Evolutionary conservation across 169 alveolate species (phyloP).

Genomic region (Condylostoma magnum): DNA sequence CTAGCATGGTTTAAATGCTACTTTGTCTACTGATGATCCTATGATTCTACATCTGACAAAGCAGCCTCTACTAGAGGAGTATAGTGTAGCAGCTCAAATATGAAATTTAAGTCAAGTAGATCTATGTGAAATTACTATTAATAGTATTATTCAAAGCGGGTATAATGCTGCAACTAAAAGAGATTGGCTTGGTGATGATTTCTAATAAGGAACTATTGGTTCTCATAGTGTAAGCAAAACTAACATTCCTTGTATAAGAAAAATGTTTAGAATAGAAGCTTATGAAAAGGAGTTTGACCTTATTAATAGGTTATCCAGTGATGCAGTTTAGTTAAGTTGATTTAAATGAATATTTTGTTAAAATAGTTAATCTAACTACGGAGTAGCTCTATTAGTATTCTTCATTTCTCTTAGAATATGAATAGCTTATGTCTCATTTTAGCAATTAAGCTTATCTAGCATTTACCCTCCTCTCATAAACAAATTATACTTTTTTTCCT

Average conservation of each 20-base stretch:
- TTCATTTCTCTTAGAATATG: slow-evolving; percentile 27
- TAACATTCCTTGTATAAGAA: background rate
- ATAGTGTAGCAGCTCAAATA: slow-evolving; percentile 82
- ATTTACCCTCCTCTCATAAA: slow-evolving; percentile 31
- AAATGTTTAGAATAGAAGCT: slow-evolving; percentile 5
- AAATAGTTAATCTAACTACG: too few species aligned
- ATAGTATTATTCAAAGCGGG: slow-evolving; percentile 85
- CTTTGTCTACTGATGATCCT: slow-evolving; percentile 94
- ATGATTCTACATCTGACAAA: slow-evolving; percentile 90
- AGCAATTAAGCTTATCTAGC: background rate
- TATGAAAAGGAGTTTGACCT: slow-evolving; percentile 12
- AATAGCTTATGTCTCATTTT: slow-evolving; percentile 15
- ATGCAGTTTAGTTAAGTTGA: background rate
- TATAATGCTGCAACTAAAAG: slow-evolving; percentile 42
- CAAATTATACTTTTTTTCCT: slow-evolving; percentile 26
- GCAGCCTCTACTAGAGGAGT: slow-evolving; percentile 93
- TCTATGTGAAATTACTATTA: slow-evolving; percentile 90
- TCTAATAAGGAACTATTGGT: slow-evolving; percentile 15
- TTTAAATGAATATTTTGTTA: too few species aligned
- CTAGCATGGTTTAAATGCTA: slow-evolving; percentile 88
- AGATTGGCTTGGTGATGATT: slow-evolving; percentile 56
- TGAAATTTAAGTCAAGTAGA: slow-evolving; percentile 87
- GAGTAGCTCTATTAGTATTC: too few species aligned
- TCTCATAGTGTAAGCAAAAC: background rate
- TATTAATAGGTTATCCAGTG: background rate